Base-by-base conservation (phyloP, 1,284 basidiomycete genomes). In the Cystobasidium slooffiae region DNA sequence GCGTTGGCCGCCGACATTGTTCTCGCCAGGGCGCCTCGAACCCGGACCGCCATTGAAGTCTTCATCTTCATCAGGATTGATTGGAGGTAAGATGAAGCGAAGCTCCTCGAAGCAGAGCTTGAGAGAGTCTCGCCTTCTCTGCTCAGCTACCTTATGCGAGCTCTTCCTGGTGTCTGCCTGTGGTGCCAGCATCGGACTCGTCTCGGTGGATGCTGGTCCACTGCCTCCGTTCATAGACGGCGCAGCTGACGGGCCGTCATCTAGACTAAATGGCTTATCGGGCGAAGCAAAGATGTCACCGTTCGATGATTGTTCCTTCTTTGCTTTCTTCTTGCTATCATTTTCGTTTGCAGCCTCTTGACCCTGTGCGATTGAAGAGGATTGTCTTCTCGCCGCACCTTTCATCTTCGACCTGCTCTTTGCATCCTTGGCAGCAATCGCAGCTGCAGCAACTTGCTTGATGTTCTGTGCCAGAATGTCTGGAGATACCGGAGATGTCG, bases 101-200 rank as follows among this genome's bases (percentile, higher is more conserved):
- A 99, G 87, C 77, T 97, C 94, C 82, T 99, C 96, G 81, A 96
- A 99, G 18, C 93, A 94, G 10, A 90, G 90, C 84, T 99, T 99
- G 78, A 99, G 88, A 49, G 91, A 93, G 83, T 99, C 96, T 4
- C 96, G 89, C 22, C 96, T 89, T 82, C 97, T 96, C 82, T 99
- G 96, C 83, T 99, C 96, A 0, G 96, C 96, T 0, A 91, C 93
- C 83, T 98, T 98, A 84, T 99, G 96, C 0, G 94, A 95, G 0
- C 91, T 91, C 81, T 94, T 93, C 73, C 91, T 88, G n/a, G 86
- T 81, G 59, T 84, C 84, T 79, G 24, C 67, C 73, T 22, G 78
- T 76, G 66, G 66, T 6, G 68, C 47, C 53, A 76, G 78, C 65
- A 53, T 76, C 58, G 63, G 77, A 61, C 74, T 56, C 52, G 53